phyloP scores from a whole-genome alignment of 192 early-diverging fungal genomes.

The Funneliformis geosporum region DNA sequence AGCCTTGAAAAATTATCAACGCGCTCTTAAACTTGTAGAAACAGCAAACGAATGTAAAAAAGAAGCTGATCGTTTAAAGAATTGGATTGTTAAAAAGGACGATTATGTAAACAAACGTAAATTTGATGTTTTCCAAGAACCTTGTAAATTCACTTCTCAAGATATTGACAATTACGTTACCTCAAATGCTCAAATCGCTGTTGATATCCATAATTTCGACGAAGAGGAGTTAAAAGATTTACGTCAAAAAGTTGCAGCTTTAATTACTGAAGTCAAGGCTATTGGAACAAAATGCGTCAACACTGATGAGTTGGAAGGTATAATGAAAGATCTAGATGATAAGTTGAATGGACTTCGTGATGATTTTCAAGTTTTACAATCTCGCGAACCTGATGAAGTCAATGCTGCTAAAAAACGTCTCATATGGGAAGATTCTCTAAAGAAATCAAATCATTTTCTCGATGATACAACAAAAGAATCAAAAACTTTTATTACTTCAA shows the following conservation, averaged over 20 bases:
- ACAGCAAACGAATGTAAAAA: slow-evolving; percentile 29
- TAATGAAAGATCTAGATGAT: slow-evolving; percentile 6
- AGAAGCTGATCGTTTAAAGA: slow-evolving; percentile 23
- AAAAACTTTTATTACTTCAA: slow-evolving; percentile 11
- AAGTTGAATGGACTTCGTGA: slow-evolving; percentile 6
- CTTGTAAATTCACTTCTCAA: slow-evolving; percentile 15
- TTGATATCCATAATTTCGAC: slow-evolving; percentile 33
- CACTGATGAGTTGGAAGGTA: slow-evolving; percentile 30
- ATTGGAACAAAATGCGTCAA: slow-evolving; percentile 30
- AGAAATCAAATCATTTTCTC: slow-evolving; percentile 9
- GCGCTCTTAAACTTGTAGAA: slow-evolving; percentile 7
- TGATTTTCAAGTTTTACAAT: not conserved
- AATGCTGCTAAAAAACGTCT: slow-evolving; percentile 23
- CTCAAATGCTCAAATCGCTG: slow-evolving; percentile 23
- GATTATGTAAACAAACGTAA: slow-evolving; percentile 30
- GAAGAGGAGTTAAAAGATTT: slow-evolving; percentile 32
- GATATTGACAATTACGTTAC: slow-evolving; percentile 29
- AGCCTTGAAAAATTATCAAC: slow-evolving; percentile 29
- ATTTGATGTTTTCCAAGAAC: slow-evolving; percentile 29
- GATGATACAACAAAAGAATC: not conserved
- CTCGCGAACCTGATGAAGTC: slow-evolving; percentile 19
- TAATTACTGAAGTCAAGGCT: slow-evolving; percentile 22
- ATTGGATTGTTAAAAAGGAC: slow-evolving; percentile 27
- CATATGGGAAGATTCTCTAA: slow-evolving; percentile 13
- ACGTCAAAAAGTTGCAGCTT: slow-evolving; percentile 24